Evolutionary conservation across 2,329 filamentous ascomycete species (phyloP).

Genomic region (Nemania bipapillata): DNA sequence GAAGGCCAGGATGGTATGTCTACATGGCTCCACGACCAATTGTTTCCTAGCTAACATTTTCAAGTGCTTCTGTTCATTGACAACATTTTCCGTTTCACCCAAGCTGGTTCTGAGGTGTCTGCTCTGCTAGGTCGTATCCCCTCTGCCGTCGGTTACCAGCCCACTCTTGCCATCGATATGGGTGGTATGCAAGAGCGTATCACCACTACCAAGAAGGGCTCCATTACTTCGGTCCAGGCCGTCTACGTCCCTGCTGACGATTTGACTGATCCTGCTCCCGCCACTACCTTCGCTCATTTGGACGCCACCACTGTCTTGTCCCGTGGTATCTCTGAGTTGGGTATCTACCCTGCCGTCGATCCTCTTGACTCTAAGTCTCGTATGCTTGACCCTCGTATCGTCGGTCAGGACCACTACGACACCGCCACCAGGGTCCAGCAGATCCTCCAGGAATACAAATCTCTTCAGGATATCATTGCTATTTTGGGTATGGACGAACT

Average conservation of each 20-base stretch:
- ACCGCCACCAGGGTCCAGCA: slow-evolving; percentile 95
- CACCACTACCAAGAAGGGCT: slow-evolving; percentile 99
- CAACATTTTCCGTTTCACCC: slow-evolving; percentile 99
- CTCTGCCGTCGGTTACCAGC: slow-evolving; percentile 99
- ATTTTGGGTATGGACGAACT: slow-evolving; percentile 99
- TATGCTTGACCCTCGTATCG: slow-evolving; percentile 98
- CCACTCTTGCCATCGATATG: slow-evolving; percentile 98
- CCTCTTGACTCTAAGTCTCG: slow-evolving; percentile 99
- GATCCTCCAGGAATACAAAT: slow-evolving; percentile 99
- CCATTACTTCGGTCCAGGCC: slow-evolving; percentile 99
- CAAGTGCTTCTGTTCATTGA: slow-evolving; percentile 99
- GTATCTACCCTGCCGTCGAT: slow-evolving; percentile 99
- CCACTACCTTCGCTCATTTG: slow-evolving; percentile 99
- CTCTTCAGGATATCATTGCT: slow-evolving; percentile 99
- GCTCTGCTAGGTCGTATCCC: slow-evolving; percentile 99
- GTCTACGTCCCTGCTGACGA: slow-evolving; percentile 99
- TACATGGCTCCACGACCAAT: neutral
- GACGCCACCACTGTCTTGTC: slow-evolving; percentile 99
- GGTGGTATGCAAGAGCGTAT: slow-evolving; percentile 99
- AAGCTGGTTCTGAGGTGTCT: slow-evolving; percentile 99
- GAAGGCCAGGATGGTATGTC: slow-evolving; percentile 85
- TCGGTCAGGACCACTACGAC: slow-evolving; percentile 97
- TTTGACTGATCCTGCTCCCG: slow-evolving; percentile 99
- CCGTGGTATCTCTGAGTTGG: slow-evolving; percentile 99
- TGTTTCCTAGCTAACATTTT: slow-evolving; percentile 24